These are phyloP conservation scores for Verticillium nonalfalfae DNA, from an alignment of 2,329 filamentous ascomycete genomes.

Conservation along the genomic window DNA sequence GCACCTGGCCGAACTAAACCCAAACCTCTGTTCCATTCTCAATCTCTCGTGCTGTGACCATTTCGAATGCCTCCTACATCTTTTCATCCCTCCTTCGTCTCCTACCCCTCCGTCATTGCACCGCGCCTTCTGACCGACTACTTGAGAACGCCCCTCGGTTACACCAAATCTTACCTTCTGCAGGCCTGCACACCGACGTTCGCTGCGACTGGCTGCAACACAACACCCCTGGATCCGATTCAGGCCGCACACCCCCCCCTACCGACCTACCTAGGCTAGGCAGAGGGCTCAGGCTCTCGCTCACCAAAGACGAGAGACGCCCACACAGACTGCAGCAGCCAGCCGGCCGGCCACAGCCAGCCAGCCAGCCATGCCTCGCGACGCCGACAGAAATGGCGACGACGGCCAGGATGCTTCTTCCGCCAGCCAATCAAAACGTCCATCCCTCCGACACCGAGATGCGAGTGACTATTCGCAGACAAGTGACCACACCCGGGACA, in stretches of 20 bases:
- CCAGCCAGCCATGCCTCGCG: constrained; percentile 25
- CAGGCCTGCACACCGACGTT: background rate
- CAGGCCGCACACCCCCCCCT: background rate
- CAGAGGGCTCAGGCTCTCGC: background rate
- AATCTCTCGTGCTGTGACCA: background rate
- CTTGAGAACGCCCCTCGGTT: background rate
- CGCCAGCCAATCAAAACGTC: constrained; percentile 50
- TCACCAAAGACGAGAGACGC: background rate
- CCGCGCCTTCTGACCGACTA: background rate
- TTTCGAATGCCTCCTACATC: background rate
- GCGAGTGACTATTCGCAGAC: constrained; percentile 27
- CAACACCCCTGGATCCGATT: background rate
- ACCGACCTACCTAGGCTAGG: too few species aligned
- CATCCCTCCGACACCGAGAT: constrained; percentile 24
- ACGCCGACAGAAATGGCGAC: constrained; percentile 21
- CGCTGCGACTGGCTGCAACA: background rate
- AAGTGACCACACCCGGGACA: constrained; percentile 20
- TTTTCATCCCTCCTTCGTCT: background rate
- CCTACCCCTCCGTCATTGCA: background rate
- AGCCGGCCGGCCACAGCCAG: background rate
- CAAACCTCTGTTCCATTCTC: background rate
- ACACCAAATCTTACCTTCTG: background rate
- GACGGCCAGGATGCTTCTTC: constrained; percentile 40
- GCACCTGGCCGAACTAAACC: background rate
- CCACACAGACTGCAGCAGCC: background rate